Evolutionary conservation across 768 basidiomycete species (phyloP).

Genomic region (Dentipellis sp.): DNA sequence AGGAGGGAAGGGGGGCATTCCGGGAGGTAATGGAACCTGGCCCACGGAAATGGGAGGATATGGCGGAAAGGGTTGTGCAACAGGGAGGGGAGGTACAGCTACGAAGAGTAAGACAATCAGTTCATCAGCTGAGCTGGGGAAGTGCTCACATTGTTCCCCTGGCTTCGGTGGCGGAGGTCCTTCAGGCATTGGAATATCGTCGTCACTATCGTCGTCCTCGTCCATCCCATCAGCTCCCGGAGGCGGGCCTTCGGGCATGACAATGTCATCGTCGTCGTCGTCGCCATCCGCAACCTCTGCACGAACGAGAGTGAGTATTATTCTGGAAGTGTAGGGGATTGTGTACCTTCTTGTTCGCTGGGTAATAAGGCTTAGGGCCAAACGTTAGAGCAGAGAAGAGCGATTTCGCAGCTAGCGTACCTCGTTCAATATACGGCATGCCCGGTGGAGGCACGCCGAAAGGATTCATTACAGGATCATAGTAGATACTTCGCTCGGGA

Average conservation of each 20-base stretch:
- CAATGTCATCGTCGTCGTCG: conserved; percentile 45
- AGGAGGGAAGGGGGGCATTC: no score
- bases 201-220: conserved; percentile 26
- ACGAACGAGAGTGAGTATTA: conserved; percentile 9
- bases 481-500: conserved; percentile 90
- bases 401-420: conserved; percentile 35
- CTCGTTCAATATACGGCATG: conserved; percentile 88
- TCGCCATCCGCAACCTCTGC: no score
- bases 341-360: conserved; percentile 44
- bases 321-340: neutral
- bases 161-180: conserved; percentile 48
- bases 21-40: no score
- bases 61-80: no score
- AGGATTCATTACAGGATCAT: conserved; percentile 89
- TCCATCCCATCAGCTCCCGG: conserved; percentile 27
- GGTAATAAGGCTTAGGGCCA: conserved; percentile 40
- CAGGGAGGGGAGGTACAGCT: conserved; percentile 11
- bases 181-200: conserved; percentile 58
- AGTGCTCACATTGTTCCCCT: conserved; percentile 21
- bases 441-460: conserved; percentile 92
- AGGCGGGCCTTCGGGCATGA: conserved; percentile 57
- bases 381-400: neutral
- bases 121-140: conserved; percentile 17
- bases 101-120: conserved; percentile 16
- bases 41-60: no score